Base-by-base conservation (phyloP, 352 stramenopile genomes). In the Phytophthora sp. region DNA sequence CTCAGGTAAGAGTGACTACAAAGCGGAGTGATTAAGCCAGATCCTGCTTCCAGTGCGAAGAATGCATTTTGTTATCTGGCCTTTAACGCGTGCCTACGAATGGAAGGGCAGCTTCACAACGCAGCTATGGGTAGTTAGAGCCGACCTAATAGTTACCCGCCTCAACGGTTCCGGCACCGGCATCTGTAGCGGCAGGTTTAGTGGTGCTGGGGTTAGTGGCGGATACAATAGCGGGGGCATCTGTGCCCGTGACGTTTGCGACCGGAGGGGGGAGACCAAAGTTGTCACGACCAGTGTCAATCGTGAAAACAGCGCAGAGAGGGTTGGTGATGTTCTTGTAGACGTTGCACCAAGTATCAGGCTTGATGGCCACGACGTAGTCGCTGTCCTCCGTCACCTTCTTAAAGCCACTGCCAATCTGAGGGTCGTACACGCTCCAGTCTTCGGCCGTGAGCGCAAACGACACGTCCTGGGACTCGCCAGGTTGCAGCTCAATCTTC, bases 331-430 rank as follows among this genome's bases (percentile, higher is more conserved):
- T 59, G 21, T 58, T 64, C 39, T 76, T 67, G 74, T 91, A 83
- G 20, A 88, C 77, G 15, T 87, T 55, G 60, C 88, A 96, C 62
- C 86, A 84, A 3, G 71, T 83, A 6, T 91, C 72, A 11, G 82
- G 77, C 49, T 86, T 89, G 41, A 92, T 54, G 2, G 76, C 77
- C 30, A 94, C 62, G 6, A 87, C 62, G 42, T 84, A 95, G 11
- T 79, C 53, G 18, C 79, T 84, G 12, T 71, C 44, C 62, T 96
- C 88, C 15, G 84, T 66, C 27, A 84, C 63, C n/a, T 55, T 69
- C 18, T 78, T 74, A 49, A 88, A 89, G 1, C 79, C 77, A 1
- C 57, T 51, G 27, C 77, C 77, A n/a, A 89, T 84, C 48, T 91
- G 76, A 21, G 80, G 78, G n/a, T 77, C 62, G 43, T 80, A 84